Evolutionary conservation across 2,329 filamentous ascomycete species (phyloP).

Genomic region (Canariomyces notabilis): DNA sequence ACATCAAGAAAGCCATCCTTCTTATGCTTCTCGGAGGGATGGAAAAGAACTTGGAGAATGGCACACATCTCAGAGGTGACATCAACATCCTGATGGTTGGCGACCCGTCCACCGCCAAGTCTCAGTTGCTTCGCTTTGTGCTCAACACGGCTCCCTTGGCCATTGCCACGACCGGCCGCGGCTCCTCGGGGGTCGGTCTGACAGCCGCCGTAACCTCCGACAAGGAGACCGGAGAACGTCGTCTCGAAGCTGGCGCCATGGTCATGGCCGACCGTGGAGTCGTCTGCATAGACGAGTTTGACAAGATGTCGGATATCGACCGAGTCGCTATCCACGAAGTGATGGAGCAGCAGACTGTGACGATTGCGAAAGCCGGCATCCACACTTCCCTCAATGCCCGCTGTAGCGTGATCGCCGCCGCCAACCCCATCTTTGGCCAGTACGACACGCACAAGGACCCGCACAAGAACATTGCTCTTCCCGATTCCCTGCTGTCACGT

Average conservation of each 20-base stretch:
- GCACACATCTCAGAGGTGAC: slow-evolving; percentile 94
- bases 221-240: slow-evolving; percentile 93
- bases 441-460: slow-evolving; percentile 98
- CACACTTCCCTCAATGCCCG: slow-evolving; percentile 95
- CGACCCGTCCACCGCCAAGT: slow-evolving; percentile 97
- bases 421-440: slow-evolving; percentile 96
- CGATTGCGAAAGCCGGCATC: slow-evolving; percentile 96
- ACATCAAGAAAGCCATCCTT: slow-evolving; percentile 96
- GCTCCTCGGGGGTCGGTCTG: slow-evolving; percentile 94
- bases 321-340: slow-evolving; percentile 99
- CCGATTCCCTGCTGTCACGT: slow-evolving; percentile 93
- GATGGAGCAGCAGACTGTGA: slow-evolving; percentile 99
- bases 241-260: slow-evolving; percentile 97
- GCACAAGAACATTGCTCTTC: slow-evolving; percentile 95
- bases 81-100: slow-evolving; percentile 99
- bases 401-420: slow-evolving; percentile 92
- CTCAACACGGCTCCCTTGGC: slow-evolving; percentile 94
- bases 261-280: slow-evolving; percentile 95
- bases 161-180: slow-evolving; percentile 93
- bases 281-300: slow-evolving; percentile 98
- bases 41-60: slow-evolving; percentile 98
- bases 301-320: slow-evolving; percentile 99
- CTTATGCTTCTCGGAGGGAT: slow-evolving; percentile 92
- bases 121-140: slow-evolving; percentile 94
- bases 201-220: slow-evolving; percentile 95